Evolutionary conservation across 225 moss, liverwort and hornwort species (phyloP).

Genomic region (Ulota crispa): DNA sequence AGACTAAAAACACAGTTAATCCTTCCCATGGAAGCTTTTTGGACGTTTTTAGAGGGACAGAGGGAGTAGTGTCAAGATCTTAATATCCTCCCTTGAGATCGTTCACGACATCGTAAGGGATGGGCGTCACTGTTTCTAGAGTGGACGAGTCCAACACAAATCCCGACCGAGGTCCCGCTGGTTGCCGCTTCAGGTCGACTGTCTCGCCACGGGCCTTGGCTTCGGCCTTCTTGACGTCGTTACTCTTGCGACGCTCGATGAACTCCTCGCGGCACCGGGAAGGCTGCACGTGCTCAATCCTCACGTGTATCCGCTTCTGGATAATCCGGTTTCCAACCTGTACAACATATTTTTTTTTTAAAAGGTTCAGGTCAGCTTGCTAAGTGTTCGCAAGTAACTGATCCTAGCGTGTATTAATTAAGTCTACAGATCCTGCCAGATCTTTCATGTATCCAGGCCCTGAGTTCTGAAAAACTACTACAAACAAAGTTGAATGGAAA

Average conservation of each 20-base stretch:
- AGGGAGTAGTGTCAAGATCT: not conserved
- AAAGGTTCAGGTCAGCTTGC: not conserved
- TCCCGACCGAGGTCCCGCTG: constrained; percentile 17
- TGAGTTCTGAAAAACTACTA: not conserved
- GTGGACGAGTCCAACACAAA: constrained; percentile 24
- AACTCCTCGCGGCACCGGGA: constrained; percentile 30
- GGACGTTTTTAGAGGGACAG: too few species aligned
- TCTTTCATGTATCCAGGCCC: not conserved
- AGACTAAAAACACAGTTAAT: too few species aligned
- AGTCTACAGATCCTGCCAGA: not conserved
- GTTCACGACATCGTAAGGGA: constrained; percentile 27
- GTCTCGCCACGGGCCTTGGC: constrained; percentile 21
- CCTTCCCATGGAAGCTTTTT: too few species aligned
- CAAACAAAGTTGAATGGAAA: not conserved
- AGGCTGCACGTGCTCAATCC: not conserved
- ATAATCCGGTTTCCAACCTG: constrained; percentile 19
- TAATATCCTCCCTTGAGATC: constrained; percentile 18
- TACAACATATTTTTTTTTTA: too few species aligned
- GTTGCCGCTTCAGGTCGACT: not conserved
- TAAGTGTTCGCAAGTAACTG: not conserved
- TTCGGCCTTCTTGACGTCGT: not conserved
- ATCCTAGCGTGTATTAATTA: not conserved
- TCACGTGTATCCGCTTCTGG: not conserved
- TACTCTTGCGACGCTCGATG: constrained; percentile 25
- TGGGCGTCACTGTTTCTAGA: not conserved